phyloP scores from a whole-genome alignment of 352 stramenopile genomes.

The Globisporangium orthogonon region DNA sequence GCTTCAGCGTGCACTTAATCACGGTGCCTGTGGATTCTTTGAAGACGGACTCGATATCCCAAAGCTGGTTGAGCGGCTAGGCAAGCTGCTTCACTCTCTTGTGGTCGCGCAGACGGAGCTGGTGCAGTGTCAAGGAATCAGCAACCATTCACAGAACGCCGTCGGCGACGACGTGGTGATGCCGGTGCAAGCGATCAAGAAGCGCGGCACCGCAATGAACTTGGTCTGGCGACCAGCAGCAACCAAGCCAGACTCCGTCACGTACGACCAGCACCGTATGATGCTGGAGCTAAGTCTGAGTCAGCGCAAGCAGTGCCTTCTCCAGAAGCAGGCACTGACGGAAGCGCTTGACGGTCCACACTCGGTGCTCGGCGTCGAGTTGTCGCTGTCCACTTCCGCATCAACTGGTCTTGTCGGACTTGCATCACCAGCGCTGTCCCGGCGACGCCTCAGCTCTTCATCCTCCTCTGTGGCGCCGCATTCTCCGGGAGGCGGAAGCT shows the following conservation, averaged over 20 bases:
- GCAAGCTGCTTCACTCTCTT: slow-evolving; percentile 50
- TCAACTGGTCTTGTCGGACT: slow-evolving; percentile 8
- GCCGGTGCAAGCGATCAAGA: slow-evolving; percentile 27
- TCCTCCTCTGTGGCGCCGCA: background rate
- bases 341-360: slow-evolving; percentile 34
- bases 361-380: slow-evolving; percentile 55
- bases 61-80: slow-evolving; percentile 31
- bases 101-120: slow-evolving; percentile 47
- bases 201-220: slow-evolving; percentile 17
- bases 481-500: slow-evolving; percentile 11
- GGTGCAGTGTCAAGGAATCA: slow-evolving; percentile 28
- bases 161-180: slow-evolving; percentile 21
- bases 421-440: slow-evolving; percentile 1
- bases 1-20: slow-evolving; percentile 37
- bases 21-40: slow-evolving; percentile 61
- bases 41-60: slow-evolving; percentile 31
- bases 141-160: slow-evolving; percentile 5
- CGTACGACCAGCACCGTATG: slow-evolving; percentile 56
- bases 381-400: slow-evolving; percentile 9
- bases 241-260: slow-evolving; percentile 40
- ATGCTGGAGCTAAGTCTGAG: slow-evolving; percentile 64
- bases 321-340: slow-evolving; percentile 36
- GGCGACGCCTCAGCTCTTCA: slow-evolving; percentile 2
- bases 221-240: slow-evolving; percentile 19
- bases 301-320: slow-evolving; percentile 54